Evolutionary conservation across 176 grass and related monocot genomes (phyloP).

Genomic region (Raddia guianensis): DNA sequence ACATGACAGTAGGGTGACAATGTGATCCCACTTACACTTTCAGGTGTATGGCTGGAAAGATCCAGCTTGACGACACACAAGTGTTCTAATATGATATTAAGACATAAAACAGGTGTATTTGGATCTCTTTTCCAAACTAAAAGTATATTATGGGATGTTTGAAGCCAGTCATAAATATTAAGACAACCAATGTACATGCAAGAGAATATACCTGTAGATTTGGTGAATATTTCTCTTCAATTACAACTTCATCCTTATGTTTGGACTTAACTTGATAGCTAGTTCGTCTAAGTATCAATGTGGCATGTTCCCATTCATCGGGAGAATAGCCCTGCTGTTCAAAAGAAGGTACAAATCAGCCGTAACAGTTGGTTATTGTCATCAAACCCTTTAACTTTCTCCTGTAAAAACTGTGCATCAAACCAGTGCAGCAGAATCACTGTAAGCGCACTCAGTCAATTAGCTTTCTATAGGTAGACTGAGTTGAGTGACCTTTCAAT

Average conservation of each 20-base stretch:
- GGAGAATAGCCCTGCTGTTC: conserved; percentile 49
- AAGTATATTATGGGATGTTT: background rate
- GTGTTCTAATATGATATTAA: background rate
- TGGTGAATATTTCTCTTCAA: conserved; percentile 81
- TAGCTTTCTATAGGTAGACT: too few species aligned
- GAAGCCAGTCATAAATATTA: background rate
- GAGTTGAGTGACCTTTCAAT: too few species aligned
- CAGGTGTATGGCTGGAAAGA: background rate
- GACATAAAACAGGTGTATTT: background rate
- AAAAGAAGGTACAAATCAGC: conserved; percentile 31
- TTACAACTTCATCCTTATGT: conserved; percentile 44
- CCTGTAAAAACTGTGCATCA: too few species aligned
- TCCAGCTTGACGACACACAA: background rate
- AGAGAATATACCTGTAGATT: conserved; percentile 57
- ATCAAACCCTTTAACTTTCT: too few species aligned
- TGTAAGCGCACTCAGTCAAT: too few species aligned
- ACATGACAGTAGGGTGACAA: background rate
- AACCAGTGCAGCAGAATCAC: too few species aligned
- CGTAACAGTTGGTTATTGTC: background rate
- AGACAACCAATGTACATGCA: background rate
- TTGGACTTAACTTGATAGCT: conserved; percentile 64
- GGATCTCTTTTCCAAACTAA: background rate
- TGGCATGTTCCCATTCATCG: conserved; percentile 58
- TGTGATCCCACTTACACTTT: background rate
- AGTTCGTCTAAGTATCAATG: conserved; percentile 55